phyloP scores from a whole-genome alignment of 2,329 filamentous ascomycete species.

The Xylogone sp. region DNA sequence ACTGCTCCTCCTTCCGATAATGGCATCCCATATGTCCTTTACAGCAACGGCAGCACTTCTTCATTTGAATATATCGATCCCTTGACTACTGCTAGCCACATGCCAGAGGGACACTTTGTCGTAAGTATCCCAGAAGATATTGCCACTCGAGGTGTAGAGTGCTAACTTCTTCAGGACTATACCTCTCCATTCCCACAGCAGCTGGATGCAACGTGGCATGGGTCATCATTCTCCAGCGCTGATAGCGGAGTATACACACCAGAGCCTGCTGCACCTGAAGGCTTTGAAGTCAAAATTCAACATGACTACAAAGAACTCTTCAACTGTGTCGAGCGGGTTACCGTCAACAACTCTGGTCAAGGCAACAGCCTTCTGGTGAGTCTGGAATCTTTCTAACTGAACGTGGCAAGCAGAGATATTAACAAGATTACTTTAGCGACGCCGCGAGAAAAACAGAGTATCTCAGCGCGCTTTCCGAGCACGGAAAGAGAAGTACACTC shows the following conservation, averaged over 20 bases:
- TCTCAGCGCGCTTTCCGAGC: slow-evolving; percentile 10
- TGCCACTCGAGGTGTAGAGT: not conserved
- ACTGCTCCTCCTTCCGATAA: not conserved
- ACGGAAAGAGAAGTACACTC: slow-evolving; percentile 11
- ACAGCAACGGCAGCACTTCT: not conserved
- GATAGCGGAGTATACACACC: not conserved
- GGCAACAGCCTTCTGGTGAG: not conserved
- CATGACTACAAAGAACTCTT: not conserved
- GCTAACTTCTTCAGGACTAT: not conserved
- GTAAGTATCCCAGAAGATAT: not conserved
- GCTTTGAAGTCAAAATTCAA: not conserved
- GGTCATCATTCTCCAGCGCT: not conserved
- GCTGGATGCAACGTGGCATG: not conserved
- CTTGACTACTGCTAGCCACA: not conserved
- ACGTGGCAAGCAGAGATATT: too few relatives aligned
- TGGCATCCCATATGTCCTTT: not conserved
- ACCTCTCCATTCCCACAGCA: not conserved
- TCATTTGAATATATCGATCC: not conserved
- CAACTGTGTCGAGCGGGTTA: not conserved
- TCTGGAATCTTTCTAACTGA: not conserved
- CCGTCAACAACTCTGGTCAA: not conserved
- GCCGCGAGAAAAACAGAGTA: slow-evolving; percentile 12
- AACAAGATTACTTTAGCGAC: slow-evolving; percentile 4
- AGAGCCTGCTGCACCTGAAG: not conserved
- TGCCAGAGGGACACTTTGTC: not conserved